phyloP scores from a whole-genome alignment of 164 flowering plant genomes.

The Stephania cephalantha region DNA sequence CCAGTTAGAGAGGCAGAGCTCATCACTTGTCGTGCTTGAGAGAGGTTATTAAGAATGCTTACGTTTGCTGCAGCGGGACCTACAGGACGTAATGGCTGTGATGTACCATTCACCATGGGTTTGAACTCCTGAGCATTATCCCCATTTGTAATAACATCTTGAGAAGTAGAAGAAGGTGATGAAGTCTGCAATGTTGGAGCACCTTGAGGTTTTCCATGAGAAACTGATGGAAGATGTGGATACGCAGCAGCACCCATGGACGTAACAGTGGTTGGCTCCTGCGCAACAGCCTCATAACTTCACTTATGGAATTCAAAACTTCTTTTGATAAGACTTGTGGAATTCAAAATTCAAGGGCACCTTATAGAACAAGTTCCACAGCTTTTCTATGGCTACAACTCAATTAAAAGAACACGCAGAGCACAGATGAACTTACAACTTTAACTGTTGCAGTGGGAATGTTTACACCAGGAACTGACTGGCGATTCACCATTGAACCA shows the following conservation, averaged over 20 bases:
- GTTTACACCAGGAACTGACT: constrained; percentile 45
- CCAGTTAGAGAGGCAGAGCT: constrained; percentile 57
- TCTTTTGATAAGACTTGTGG: neutral
- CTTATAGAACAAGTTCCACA: neutral
- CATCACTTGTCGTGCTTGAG: constrained; percentile 65
- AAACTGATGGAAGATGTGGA: constrained; percentile 53
- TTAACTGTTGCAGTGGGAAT: constrained; percentile 71
- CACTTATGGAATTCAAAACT: neutral
- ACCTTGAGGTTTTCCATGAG: constrained; percentile 33
- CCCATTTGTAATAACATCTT: constrained; percentile 49
- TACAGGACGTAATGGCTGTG: constrained; percentile 52
- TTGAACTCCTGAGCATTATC: constrained; percentile 61
- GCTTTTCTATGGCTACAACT: constrained; percentile 6
- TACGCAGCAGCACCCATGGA: constrained; percentile 48
- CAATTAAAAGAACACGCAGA: constrained; percentile 1
- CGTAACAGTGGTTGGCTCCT: constrained; percentile 79
- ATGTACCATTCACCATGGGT: constrained; percentile 50
- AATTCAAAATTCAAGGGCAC: neutral
- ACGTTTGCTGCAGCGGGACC: constrained; percentile 75
- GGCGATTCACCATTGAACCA: constrained; percentile 62
- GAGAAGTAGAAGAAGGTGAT: constrained; percentile 65
- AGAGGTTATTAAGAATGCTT: constrained; percentile 71
- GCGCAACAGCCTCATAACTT: constrained; percentile 12
- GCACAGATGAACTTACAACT: constrained; percentile 49
- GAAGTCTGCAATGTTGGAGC: constrained; percentile 55